Evolutionary conservation across 1,284 basidiomycete species (phyloP).

Genomic region (Ganoderma boninense): DNA sequence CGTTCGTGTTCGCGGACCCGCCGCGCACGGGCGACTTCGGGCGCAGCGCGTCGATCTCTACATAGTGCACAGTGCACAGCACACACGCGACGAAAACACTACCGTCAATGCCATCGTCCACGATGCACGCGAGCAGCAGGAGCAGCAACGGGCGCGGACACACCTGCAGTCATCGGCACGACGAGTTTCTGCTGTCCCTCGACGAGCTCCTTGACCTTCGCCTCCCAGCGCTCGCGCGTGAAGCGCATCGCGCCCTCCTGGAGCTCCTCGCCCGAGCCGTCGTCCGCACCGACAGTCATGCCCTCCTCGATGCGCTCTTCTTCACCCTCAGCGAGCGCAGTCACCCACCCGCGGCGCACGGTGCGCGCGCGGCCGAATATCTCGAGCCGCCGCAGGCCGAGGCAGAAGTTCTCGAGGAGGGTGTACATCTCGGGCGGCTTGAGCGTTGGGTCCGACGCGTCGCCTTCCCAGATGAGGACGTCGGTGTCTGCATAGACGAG

Average conservation of each 20-base stretch:
- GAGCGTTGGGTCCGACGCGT: constrained; percentile 77
- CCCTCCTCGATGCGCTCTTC: constrained; percentile 55
- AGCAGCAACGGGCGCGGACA: constrained; percentile 13
- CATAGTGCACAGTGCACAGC: too few relatives aligned
- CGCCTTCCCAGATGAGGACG: constrained; percentile 95
- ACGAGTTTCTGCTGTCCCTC: constrained; percentile 58
- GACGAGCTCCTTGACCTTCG: constrained; percentile 60
- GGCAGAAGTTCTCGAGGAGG: constrained; percentile 97
- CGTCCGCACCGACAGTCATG: constrained; percentile 50
- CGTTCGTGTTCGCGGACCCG: constrained; percentile 39
- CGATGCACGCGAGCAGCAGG: background rate
- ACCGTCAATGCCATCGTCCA: background rate
- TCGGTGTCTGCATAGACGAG: constrained; percentile 78
- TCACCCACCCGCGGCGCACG: constrained; percentile 92
- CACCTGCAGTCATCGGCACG: constrained; percentile 69
- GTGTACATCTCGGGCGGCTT: constrained; percentile 97
- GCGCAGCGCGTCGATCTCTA: constrained; percentile 85
- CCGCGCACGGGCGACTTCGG: constrained; percentile 84
- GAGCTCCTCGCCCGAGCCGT: constrained; percentile 48
- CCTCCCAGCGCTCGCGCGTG: constrained; percentile 67
- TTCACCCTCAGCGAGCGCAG: constrained; percentile 76
- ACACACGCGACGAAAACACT: background rate
- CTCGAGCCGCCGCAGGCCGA: constrained; percentile 91
- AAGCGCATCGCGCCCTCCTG: constrained; percentile 49
- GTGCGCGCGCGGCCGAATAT: constrained; percentile 84